phyloP scores from a whole-genome alignment of 106 monocot genomes.

The Dioscorea zingiberensis region DNA sequence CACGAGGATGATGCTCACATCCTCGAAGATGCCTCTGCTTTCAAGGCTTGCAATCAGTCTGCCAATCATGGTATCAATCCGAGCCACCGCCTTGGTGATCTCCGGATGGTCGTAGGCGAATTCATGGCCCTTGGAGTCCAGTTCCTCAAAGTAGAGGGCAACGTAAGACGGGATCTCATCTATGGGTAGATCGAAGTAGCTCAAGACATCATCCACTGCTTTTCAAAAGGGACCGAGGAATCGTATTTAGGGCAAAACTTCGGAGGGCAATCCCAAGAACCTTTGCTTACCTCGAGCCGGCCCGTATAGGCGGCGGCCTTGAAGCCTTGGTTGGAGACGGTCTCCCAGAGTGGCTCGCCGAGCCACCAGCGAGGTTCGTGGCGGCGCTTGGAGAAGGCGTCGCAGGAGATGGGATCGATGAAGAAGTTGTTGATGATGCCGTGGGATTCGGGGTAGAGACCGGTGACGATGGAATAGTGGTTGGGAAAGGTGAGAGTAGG shows the following conservation, averaged over 20 bases:
- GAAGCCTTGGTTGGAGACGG: constrained; percentile 26
- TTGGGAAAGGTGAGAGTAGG: constrained; percentile 82
- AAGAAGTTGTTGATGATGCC: constrained; percentile 58
- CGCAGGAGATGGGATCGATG: too few relatives aligned
- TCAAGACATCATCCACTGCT: too few relatives aligned
- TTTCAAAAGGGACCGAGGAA: constrained; percentile 40
- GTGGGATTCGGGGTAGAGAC: constrained; percentile 56
- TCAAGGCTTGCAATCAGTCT: too few relatives aligned
- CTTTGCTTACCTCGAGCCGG: constrained; percentile 56
- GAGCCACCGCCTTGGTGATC: constrained; percentile 32
- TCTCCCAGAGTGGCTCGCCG: constrained; percentile 67
- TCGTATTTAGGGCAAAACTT: constrained; percentile 40
- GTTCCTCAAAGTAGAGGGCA: constrained; percentile 48
- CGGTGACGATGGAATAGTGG: constrained; percentile 70
- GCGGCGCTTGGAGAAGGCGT: too few relatives aligned
- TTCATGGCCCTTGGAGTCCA: constrained; percentile 41
- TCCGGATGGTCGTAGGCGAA: constrained; percentile 46
- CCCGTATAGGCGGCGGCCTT: constrained; percentile 41
- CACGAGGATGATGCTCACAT: too few relatives aligned
- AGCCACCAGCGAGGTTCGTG: constrained; percentile 63
- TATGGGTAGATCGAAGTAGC: constrained; percentile 37
- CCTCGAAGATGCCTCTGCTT: too few relatives aligned
- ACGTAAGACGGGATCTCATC: constrained; percentile 34
- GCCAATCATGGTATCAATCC: too few relatives aligned
- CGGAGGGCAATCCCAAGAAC: constrained; percentile 40